Percentiles rank a stretch among this genome's conserved stretches.
phyloP scores from a whole-genome alignment of 495 filamentous ascomycete species.

The Podospora appendiculata region DNA sequence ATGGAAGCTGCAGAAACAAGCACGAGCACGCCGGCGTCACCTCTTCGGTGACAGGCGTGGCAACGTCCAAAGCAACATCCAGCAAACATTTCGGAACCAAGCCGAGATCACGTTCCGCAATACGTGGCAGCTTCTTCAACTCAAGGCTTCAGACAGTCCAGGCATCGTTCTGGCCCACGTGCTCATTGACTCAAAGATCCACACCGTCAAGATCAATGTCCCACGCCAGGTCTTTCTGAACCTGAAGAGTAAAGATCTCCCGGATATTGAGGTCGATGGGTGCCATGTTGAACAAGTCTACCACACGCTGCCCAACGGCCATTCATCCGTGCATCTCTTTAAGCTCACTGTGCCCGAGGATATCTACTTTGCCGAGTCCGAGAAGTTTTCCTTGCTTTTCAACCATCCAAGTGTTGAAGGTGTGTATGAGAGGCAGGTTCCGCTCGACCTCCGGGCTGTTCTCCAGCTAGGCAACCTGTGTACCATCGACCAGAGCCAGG shows the following conservation, averaged over 20 bases:
- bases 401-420: conserved; percentile 93
- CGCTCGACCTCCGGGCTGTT: conserved; percentile 73
- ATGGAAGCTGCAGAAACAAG: conserved; percentile 97
- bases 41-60: conserved; percentile 79
- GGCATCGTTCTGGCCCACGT: conserved; percentile 86
- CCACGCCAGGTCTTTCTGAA: conserved; percentile 87
- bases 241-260: conserved; percentile 74
- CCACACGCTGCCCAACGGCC: conserved; percentile 89
- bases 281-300: conserved; percentile 86
- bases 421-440: conserved; percentile 90
- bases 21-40: conserved; percentile 77
- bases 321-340: conserved; percentile 88
- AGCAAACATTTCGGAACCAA: conserved; percentile 83
- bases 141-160: conserved; percentile 68
- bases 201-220: conserved; percentile 81
- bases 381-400: conserved; percentile 74
- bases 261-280: conserved; percentile 80
- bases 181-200: conserved; percentile 86
- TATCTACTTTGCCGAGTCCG: conserved; percentile 70
- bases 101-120: conserved; percentile 81
- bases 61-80: conserved; percentile 64
- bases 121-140: conserved; percentile 91
- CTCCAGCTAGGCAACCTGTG: conserved; percentile 88
- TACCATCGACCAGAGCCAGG: conserved; percentile 86
- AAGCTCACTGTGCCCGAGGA: conserved; percentile 86